Percentiles rank a stretch among this genome's conserved stretches.
phyloP scores from a whole-genome alignment of 495 filamentous ascomycete species.

The Penicillium egyptiacum region DNA sequence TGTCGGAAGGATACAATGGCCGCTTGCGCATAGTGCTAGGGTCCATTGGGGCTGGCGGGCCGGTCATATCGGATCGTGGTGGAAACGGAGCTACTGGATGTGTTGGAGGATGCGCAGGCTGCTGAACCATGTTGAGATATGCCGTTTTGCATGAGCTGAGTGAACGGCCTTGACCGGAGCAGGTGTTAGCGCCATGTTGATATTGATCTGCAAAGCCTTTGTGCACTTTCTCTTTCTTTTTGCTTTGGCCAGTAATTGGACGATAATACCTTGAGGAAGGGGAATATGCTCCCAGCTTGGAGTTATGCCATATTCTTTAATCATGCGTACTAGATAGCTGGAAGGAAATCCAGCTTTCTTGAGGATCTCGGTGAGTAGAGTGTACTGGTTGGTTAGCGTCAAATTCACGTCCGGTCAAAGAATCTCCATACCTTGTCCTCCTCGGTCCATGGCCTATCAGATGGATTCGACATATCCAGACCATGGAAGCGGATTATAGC shows the following conservation, averaged over 20 bases:
- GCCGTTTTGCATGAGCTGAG: constrained; percentile 46
- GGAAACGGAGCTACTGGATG: constrained; percentile 19
- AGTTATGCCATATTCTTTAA: constrained; percentile 47
- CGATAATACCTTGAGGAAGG: constrained; percentile 50
- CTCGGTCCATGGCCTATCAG: constrained; percentile 56
- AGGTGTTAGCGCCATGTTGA: constrained; percentile 9
- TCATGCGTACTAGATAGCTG: constrained; percentile 48
- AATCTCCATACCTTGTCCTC: constrained; percentile 56
- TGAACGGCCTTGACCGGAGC: constrained; percentile 36
- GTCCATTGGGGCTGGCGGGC: constrained; percentile 28
- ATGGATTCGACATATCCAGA: constrained; percentile 50
- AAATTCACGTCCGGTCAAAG: constrained; percentile 1
- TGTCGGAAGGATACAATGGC: constrained; percentile 37
- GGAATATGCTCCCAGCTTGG: constrained; percentile 60
- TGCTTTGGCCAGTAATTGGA: constrained; percentile 8
- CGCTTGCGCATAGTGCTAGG: constrained; percentile 35
- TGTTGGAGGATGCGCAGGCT: constrained; percentile 20
- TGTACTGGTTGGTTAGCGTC: constrained; percentile 38
- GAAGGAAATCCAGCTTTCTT: constrained; percentile 56
- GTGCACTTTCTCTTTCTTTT: neutral
- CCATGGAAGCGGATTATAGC: constrained; percentile 38
- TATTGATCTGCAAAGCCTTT: constrained; percentile 19
- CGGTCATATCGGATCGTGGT: constrained; percentile 21
- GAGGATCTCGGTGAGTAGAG: constrained; percentile 59
- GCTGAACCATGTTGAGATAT: constrained; percentile 39